A percentile compares a stretch with the other conserved stretches of the same genome.
Conservation (phyloP, 2,329 filamentous ascomycete genomes). For the Pleurostoma richardsiae region DNA sequence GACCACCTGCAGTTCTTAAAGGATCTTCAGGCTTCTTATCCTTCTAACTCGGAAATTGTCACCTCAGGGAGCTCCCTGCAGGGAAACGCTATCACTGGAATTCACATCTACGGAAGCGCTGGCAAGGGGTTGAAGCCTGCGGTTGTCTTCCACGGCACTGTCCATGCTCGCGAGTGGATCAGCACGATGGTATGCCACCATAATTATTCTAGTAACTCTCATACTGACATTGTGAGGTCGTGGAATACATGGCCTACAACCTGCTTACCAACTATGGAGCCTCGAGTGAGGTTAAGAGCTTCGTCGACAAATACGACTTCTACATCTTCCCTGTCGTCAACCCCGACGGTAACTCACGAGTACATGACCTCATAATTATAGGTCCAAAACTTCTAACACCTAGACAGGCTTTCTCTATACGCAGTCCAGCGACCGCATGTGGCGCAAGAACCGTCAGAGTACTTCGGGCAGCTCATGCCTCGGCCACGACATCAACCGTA, state of each 20-base stretch:
- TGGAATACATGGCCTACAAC: constrained; percentile 47
- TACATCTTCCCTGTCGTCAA: constrained; percentile 61
- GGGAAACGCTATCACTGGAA: constrained; percentile 54
- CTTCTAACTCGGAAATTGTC: constrained; percentile 42
- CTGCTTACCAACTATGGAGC: constrained; percentile 40
- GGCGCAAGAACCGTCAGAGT: constrained; percentile 55
- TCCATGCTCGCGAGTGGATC: constrained; percentile 59
- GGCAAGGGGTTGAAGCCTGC: constrained; percentile 43
- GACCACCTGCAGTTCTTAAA: constrained; percentile 44
- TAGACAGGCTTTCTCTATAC: constrained; percentile 52
- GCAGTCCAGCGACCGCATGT: constrained; percentile 51
- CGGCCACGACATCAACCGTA: constrained; percentile 49
- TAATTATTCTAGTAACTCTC: background rate
- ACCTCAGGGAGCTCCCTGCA: constrained; percentile 40
- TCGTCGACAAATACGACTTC: constrained; percentile 60
- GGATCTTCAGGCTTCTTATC: constrained; percentile 35
- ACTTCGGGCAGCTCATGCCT: constrained; percentile 30
- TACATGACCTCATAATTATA: background rate
- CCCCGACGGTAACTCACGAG: constrained; percentile 42
- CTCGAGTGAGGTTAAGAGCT: constrained; percentile 15
- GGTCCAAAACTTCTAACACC: background rate
- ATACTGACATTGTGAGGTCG: constrained; percentile 17
- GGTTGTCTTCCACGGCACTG: constrained; percentile 50
- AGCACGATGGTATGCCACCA: constrained; percentile 38
- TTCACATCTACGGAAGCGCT: constrained; percentile 47